These are phyloP conservation scores for Patellifolia procumbens DNA, from an alignment of 179 eudicot species.

Conservation along the genomic window DNA sequence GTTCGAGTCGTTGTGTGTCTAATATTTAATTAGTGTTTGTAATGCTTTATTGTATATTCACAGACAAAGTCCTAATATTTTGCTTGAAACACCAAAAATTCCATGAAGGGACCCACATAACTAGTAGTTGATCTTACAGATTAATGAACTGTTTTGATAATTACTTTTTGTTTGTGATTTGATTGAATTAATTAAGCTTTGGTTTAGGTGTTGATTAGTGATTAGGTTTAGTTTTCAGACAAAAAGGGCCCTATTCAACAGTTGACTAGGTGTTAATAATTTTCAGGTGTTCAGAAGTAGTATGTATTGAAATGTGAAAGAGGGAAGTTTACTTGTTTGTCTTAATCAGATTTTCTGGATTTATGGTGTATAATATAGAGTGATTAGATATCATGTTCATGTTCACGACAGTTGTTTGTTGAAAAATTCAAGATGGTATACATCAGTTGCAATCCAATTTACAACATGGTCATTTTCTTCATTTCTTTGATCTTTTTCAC, in stretches of 20 bases:
- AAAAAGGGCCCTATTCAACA: not conserved
- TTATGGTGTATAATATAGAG: not conserved
- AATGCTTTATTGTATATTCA: conserved; percentile 18
- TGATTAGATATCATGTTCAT: conserved; percentile 4
- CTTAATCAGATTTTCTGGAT: not conserved
- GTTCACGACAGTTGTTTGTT: not conserved
- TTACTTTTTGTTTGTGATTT: not conserved
- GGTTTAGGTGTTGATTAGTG: not conserved
- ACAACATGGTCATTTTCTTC: not conserved
- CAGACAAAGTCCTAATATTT: conserved; percentile 9
- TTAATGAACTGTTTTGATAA: not conserved
- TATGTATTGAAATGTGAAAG: conserved; percentile 9
- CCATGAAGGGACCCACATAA: conserved; percentile 20
- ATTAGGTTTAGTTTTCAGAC: not conserved
- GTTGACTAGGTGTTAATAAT: conserved; percentile 16
- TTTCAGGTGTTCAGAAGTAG: not conserved
- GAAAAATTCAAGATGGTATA: not conserved
- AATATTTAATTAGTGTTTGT: conserved; percentile 12
- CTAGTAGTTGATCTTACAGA: conserved; percentile 12
- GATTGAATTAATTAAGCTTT: not conserved
- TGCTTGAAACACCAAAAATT: conserved; percentile 18
- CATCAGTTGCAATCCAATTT: not conserved
- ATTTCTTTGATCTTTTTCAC: not conserved
- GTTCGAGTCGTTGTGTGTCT: no score
- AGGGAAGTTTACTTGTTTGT: conserved; percentile 4